Base-by-base conservation (phyloP, 495 filamentous ascomycete species). In the Talaromyces wortmannii region DNA sequence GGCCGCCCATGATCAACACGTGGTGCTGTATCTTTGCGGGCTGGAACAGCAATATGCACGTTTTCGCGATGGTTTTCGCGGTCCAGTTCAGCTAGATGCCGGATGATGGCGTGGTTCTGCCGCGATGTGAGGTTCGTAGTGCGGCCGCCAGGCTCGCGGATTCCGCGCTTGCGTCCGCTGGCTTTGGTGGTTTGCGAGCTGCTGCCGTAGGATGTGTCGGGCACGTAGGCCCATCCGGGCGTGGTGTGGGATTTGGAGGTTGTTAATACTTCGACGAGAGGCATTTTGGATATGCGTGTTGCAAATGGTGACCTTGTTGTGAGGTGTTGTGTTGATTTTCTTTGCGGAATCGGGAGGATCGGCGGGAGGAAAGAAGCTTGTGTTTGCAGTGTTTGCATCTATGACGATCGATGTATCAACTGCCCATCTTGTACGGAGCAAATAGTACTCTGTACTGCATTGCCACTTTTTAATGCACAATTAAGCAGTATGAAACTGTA, bases 211-310 rank as follows among this genome's bases (percentile, higher is more conserved):
- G 79, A 57, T n/a, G 80, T 82, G 60, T 95, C 88, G 32, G 89
- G 82, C 16, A 96, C 90, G 67, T 94, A 94, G 43, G 89, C 87
- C 84, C 88, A 97, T 57, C 91, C 91, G 0, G 91, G 91, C 2
- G 87, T 87, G 49, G 76, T 72, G 54, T 79, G 78, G 16, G 82
- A 82, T 44, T 81, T 81, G 4, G 85, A 78, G 65, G 76, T 85
- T 13, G 89, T 85, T 46, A 96, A 73, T 48, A 92, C 82, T 67
- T 92, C 84, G 61, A 96, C 81, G 48, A 71, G 76, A 53, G 84
- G 83, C 80, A 86, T 85, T 10, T 33, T 56, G 6, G 5, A 17
- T 4, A 11, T 11, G 23, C 5, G 11, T 40, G 36, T 42, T 32
- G 16, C 7, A n/a, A 17, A 16, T 40, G 50, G 17, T n/a, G 18